Conservation (phyloP, 495 filamentous ascomycete genomes). For the Xylaria palmicola region DNA sequence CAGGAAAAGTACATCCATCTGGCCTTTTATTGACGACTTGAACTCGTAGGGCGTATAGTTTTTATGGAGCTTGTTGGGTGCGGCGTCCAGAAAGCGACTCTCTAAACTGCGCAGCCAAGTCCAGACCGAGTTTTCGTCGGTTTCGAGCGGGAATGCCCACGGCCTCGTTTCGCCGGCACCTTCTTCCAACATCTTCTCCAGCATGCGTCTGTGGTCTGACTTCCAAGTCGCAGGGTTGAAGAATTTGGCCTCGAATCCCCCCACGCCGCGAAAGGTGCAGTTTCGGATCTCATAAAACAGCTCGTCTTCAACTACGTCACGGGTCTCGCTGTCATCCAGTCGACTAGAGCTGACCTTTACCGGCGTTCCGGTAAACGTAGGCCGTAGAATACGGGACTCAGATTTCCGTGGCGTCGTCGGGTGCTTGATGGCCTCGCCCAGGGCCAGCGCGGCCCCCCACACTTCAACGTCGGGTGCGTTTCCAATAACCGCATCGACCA, state of each 20-base stretch:
- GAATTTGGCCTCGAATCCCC: slow-evolving; percentile 1
- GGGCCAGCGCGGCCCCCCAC: too few relatives aligned
- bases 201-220: background rate
- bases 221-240: background rate
- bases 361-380: background rate
- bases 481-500: too few relatives aligned
- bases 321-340: background rate
- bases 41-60: background rate
- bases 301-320: background rate
- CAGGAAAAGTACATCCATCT: background rate
- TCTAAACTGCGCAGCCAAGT: background rate
- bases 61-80: background rate
- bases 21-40: background rate
- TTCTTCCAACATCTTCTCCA: background rate
- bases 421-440: too few relatives aligned
- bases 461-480: too few relatives aligned
- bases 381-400: background rate
- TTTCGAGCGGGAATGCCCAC: background rate
- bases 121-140: background rate
- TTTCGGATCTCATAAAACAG: background rate
- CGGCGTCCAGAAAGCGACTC: background rate
- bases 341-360: background rate
- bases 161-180: background rate
- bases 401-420: too few relatives aligned
- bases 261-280: background rate